These are phyloP conservation scores for Monosporascus sp. DNA, from an alignment of 2,329 filamentous ascomycete genomes.

Conservation along the genomic window DNA sequence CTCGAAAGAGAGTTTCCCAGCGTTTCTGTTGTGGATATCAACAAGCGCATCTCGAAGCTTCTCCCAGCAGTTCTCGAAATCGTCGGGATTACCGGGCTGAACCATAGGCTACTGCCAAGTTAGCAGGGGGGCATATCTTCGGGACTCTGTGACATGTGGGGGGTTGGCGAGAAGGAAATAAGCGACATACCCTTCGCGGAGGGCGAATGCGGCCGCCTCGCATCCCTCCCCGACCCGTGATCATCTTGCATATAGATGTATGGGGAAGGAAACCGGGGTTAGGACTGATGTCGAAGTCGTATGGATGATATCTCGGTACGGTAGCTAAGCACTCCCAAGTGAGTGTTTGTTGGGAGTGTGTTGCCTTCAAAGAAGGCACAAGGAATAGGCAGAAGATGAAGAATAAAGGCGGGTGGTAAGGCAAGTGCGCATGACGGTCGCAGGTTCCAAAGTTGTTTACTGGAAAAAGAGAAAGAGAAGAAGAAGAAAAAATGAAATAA, in stretches of 20 bases:
- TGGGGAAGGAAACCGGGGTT: background rate
- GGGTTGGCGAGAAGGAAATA: background rate
- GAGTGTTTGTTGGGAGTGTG: no score
- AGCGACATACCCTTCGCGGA: slow-evolving; percentile 24
- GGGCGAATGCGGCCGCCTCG: slow-evolving; percentile 26
- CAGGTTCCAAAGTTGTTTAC: background rate
- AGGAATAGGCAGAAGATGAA: no score
- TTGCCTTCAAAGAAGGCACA: no score
- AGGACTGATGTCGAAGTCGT: background rate
- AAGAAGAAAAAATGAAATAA: background rate
- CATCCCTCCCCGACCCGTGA: slow-evolving; percentile 27
- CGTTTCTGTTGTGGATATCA: slow-evolving; percentile 90
- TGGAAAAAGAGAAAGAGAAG: background rate
- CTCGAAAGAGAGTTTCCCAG: slow-evolving; percentile 86
- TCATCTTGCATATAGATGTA: slow-evolving; percentile 19
- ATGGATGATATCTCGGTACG: no score
- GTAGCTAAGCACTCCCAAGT: no score
- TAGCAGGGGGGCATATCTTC: slow-evolving; percentile 1
- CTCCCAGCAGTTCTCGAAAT: slow-evolving; percentile 83
- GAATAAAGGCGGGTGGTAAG: no score
- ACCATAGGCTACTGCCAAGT: slow-evolving; percentile 16
- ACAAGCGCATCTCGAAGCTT: slow-evolving; percentile 69
- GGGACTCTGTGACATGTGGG: background rate
- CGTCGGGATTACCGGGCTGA: slow-evolving; percentile 51
- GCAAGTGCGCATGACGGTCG: no score